Evolutionary conservation across 257 asterid species (phyloP).

Genomic region (Jasminum sambac): DNA sequence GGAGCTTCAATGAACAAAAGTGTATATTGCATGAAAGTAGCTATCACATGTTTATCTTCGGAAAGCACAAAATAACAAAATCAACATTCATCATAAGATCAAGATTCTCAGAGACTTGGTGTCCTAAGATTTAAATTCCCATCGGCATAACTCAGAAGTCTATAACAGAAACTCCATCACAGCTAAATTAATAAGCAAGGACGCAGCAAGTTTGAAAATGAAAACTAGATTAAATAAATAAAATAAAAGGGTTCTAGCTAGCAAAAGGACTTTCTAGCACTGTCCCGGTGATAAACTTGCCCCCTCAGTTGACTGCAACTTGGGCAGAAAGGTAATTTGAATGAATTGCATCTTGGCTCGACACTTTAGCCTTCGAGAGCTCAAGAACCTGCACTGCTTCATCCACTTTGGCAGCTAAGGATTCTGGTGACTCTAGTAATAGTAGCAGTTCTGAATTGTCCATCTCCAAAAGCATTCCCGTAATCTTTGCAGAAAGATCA

Average conservation of each 20-base stretch:
- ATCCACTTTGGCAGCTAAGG: conserved; percentile 64
- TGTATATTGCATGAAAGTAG: too few species aligned
- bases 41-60: too few species aligned
- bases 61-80: neutral
- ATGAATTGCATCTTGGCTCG: conserved; percentile 52
- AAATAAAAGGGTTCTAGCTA: neutral
- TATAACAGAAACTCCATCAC: neutral
- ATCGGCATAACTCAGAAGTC: neutral
- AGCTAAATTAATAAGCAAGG: neutral
- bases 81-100: neutral
- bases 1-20: neutral
- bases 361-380: conserved; percentile 47
- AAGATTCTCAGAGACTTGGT: neutral
- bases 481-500: conserved; percentile 71
- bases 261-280: neutral
- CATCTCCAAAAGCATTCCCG: conserved; percentile 97
- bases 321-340: conserved; percentile 49
- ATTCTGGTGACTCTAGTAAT: conserved; percentile 70
- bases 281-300: neutral
- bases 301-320: conserved; percentile 54
- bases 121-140: neutral
- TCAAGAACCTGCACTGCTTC: conserved; percentile 75
- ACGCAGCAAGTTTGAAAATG: neutral
- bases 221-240: neutral
- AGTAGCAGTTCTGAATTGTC: conserved; percentile 69